Evolutionary conservation across 768 basidiomycete genomes (phyloP), one percentile per base, ranked within the genome.

Genomic region (Boletus rubescentipes): DNA sequence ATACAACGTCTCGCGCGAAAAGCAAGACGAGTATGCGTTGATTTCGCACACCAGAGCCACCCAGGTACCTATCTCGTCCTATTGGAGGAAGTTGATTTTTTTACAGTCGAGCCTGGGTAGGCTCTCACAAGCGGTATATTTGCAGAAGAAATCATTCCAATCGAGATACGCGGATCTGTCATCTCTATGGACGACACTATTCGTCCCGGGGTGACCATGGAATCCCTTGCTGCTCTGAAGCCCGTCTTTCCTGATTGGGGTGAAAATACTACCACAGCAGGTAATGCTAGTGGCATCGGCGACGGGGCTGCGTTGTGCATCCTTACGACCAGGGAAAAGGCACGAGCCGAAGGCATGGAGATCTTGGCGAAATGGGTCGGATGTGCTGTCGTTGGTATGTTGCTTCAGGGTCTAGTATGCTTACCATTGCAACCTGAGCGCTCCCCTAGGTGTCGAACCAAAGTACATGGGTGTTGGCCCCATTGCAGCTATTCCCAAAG

Each of bases 271-370:
- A 90, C 87, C 0, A 92, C 91, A 2, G 91, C 89, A 20, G 91
- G 91, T 7, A 93, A 93, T 65, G 87, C 91, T 0, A 91, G 90
- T 57, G 90, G 90, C 10, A 77, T 98, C 15, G 94, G 95, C 2
- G 96, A 99, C 65, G 96, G 97, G 36, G 96, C 93, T 14, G 94
- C 90, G 1, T 67, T 94, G 12, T 85, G 87, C 51, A 79, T 97
- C 43, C 71, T 97, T 58, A 91, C 90, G 3, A 86, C 90, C n/a
- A 77, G 94, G 42, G 81, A 79, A 52, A 79, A 82, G 44, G 94
- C 94, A 3, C 79, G 87, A 70, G 76, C 78, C 56, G 85, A 91
- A 49, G 89, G 87, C 18, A 79, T 93, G 79, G 77, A 85, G 16
- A 81, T 97, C 51, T 54, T 96, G 18, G 94, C 82, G 18, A 96